Base-by-base conservation (phyloP, 192 early-diverging fungal genomes). In the Coemansia sp. region DNA sequence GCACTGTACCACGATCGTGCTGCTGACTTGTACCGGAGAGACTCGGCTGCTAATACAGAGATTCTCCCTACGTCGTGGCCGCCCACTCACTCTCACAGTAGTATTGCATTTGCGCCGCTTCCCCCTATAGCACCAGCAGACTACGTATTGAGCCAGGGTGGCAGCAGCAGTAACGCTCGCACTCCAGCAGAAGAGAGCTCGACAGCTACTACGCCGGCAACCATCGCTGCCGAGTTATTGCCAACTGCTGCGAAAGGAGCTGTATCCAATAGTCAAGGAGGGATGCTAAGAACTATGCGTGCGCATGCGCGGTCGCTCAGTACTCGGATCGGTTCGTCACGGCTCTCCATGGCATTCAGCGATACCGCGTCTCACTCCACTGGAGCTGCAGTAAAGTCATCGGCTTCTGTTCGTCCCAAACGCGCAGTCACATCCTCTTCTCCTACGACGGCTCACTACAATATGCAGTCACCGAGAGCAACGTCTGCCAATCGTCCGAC, bases 251-350 rank as follows among this genome's bases (percentile, higher is more conserved):
- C 52, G 19, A 46, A 42, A 9, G 58, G 55, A 16, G 40, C 57
- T 26, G 50, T 63, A 32, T 26, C 61, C 6, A 35, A 38, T 23
- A 57, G 47, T 21, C 28, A 64, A 9, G 40, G 67, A 21, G 66
- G 61, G n/a, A 55, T 77, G 69, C 23, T 77, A 4, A 66, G 68
- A 26, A 64, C 68, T 1, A 66, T 82, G 66, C 72, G 80, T 17
- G 75, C 72, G 13, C 70, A 65, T 17, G 80, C 80, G 28, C 80
- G 75, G 19, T 74, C 80, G 19, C 68, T 82, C 6, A 82, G 80
- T 40, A 69, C 64, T 32, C 49, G 69, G 49, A 46, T 82, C 23
- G 72, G 39, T 6, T 43, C 67, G 9, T 69, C 72, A n/a, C 64
- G 74, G 40, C 55, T 73, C 21, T 74, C 79, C 6, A 32, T 67